phyloP scores from a whole-genome alignment of 2,329 filamentous ascomycete species.

The Cercospora nicotianae region DNA sequence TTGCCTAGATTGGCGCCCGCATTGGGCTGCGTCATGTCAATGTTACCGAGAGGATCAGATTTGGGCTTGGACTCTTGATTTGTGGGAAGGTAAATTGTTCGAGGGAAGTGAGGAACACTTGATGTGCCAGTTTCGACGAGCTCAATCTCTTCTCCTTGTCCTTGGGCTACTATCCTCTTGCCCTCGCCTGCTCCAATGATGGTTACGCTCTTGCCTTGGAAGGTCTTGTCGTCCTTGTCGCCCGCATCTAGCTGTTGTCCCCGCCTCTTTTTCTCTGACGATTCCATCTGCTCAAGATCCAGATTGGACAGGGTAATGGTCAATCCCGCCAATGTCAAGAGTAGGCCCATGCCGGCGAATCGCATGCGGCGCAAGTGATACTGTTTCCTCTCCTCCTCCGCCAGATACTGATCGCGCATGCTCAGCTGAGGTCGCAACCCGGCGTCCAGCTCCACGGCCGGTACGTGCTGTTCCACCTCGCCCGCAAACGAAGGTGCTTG shows the following conservation, averaged over 20 bases:
- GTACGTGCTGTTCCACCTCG: conserved; percentile 12
- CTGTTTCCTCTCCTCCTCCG: conserved; percentile 34
- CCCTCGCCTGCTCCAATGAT: conserved; percentile 63
- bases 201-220: conserved; percentile 58
- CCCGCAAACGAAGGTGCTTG: conserved; percentile 29
- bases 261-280: conserved; percentile 26
- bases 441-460: conserved; percentile 12
- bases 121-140: conserved; percentile 78
- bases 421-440: conserved; percentile 29
- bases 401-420: conserved; percentile 30
- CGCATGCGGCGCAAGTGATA: conserved; percentile 39
- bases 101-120: conserved; percentile 77
- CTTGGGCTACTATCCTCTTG: conserved; percentile 49
- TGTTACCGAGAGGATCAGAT: conserved; percentile 19
- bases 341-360: conserved; percentile 40
- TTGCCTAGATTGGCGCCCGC: conserved; percentile 37
- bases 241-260: conserved; percentile 38
- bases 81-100: conserved; percentile 64
- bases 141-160: conserved; percentile 60
- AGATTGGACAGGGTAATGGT: conserved; percentile 37
- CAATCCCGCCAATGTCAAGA: conserved; percentile 36
- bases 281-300: conserved; percentile 38
- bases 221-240: conserved; percentile 40
- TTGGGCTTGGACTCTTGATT: conserved; percentile 35
- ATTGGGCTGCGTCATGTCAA: conserved; percentile 32